Conservation (phyloP, 768 basidiomycete genomes). For the Hericium alpestre region DNA sequence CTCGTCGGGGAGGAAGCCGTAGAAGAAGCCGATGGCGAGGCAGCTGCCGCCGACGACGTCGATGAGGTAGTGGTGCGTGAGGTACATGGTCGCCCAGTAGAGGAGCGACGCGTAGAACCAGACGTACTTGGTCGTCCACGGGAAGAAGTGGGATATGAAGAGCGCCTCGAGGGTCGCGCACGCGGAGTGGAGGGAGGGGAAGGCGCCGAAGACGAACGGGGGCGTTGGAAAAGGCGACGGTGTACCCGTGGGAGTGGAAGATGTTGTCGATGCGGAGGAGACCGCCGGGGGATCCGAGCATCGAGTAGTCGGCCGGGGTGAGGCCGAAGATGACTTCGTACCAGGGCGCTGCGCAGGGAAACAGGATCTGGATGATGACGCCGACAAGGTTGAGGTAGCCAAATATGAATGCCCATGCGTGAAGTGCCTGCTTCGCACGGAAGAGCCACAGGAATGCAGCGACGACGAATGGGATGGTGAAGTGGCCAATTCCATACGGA, state of each 20-base stretch:
- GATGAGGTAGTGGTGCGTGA: slow-evolving; percentile 96
- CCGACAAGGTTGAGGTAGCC: slow-evolving; percentile 90
- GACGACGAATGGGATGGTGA: slow-evolving; percentile 76
- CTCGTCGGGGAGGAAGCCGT: slow-evolving; percentile 75
- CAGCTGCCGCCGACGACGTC: slow-evolving; percentile 93
- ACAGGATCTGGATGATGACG: slow-evolving; percentile 76
- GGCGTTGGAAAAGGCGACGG: slow-evolving; percentile 69
- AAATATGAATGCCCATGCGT: slow-evolving; percentile 78
- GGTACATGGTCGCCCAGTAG: slow-evolving; percentile 99
- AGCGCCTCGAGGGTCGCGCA: slow-evolving; percentile 88
- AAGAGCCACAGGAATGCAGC: slow-evolving; percentile 85
- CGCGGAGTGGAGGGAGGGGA: slow-evolving; percentile 87
- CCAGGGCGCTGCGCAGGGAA: slow-evolving; percentile 95
- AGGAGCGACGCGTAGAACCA: slow-evolving; percentile 81
- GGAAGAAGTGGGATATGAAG: slow-evolving; percentile 93
- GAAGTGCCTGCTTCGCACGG: slow-evolving; percentile 67
- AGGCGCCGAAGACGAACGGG: slow-evolving; percentile 97
- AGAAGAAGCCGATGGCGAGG: slow-evolving; percentile 80
- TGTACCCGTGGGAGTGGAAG: slow-evolving; percentile 70
- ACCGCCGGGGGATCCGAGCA: slow-evolving; percentile 89
- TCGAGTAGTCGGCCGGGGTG: slow-evolving; percentile 86
- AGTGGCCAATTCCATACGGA: slow-evolving; percentile 94
- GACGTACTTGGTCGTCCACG: slow-evolving; percentile 48
- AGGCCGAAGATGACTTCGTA: slow-evolving; percentile 96
- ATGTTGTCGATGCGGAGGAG: slow-evolving; percentile 85